A percentile compares a stretch with the other conserved stretches of the same genome.
These are phyloP conservation scores for Globisporangium parvum DNA, from an alignment of 352 stramenopile species.

Conservation along the genomic window DNA sequence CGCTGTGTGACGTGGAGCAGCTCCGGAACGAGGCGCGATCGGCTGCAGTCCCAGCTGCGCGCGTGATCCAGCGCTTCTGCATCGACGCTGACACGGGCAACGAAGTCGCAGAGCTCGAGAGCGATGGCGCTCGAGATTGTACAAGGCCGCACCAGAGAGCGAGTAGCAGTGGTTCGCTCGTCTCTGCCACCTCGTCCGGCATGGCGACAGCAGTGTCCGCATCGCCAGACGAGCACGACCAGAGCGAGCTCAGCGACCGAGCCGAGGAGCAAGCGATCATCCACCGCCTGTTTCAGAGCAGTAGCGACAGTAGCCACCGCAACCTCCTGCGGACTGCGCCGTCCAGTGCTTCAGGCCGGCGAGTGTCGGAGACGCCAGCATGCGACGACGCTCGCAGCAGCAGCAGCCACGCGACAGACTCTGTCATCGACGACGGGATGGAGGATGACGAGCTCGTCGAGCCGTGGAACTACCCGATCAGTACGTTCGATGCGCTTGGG, in stretches of 20 bases:
- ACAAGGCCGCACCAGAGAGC: not conserved
- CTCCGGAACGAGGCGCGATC: constrained; percentile 35
- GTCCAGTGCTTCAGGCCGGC: no score
- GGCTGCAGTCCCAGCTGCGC: constrained; percentile 30
- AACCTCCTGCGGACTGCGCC: not conserved
- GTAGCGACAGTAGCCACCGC: not conserved
- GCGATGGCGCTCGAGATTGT: not conserved
- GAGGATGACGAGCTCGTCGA: constrained; percentile 15
- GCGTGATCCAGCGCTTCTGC: constrained; percentile 38
- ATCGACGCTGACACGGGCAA: constrained; percentile 46
- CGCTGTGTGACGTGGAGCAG: constrained; percentile 6
- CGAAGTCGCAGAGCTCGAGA: constrained; percentile 8
- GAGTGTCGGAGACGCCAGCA: no score
- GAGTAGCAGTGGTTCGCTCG: not conserved
- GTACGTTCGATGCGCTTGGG: constrained; percentile 46
- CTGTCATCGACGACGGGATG: not conserved
- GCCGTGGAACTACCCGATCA: constrained; percentile 61
- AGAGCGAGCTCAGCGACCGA: not conserved
- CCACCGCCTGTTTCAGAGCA: constrained; percentile 6
- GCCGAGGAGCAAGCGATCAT: constrained; percentile 7
- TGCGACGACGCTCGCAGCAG: not conserved
- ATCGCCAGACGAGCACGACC: no score
- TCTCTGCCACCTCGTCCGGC: not conserved
- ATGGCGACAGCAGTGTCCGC: no score
- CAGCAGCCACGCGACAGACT: not conserved